Conservation (phyloP, 352 stramenopile genomes). For the Phytophthora kernoviae region DNA sequence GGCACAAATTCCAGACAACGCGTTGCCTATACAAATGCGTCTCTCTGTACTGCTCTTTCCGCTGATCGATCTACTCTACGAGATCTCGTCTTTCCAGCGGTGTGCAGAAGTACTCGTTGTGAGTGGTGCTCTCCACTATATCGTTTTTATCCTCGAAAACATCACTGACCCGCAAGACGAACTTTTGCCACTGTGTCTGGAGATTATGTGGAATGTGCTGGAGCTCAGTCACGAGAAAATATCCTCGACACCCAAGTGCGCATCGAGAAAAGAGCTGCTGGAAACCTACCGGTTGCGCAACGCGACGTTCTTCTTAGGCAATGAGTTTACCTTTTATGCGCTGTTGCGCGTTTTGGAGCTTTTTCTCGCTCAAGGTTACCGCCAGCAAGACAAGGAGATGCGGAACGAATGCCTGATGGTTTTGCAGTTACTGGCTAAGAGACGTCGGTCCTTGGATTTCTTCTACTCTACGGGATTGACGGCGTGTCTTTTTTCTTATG, state of each 20-base stretch:
- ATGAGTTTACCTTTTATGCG: conserved; percentile 58
- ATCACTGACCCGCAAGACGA: conserved; percentile 67
- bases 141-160: conserved; percentile 66
- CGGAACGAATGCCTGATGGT: conserved; percentile 82
- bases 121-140: conserved; percentile 63
- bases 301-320: conserved; percentile 64
- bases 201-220: conserved; percentile 79
- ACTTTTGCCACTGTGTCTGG: conserved; percentile 68
- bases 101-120: conserved; percentile 76
- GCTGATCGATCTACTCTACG: conserved; percentile 64
- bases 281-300: conserved; percentile 67
- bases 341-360: conserved; percentile 66
- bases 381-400: conserved; percentile 79
- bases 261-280: conserved; percentile 61
- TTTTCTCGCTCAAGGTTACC: conserved; percentile 61
- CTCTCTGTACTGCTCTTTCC: conserved; percentile 54
- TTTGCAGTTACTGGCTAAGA: conserved; percentile 58
- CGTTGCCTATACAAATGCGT: conserved; percentile 29
- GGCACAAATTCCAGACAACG: conserved; percentile 6
- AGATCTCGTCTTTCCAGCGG: conserved; percentile 67
- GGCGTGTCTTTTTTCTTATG: conserved; percentile 65
- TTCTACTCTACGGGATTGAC: conserved; percentile 70
- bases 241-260: conserved; percentile 39
- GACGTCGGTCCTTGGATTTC: conserved; percentile 47
- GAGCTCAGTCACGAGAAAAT: conserved; percentile 70